Base-by-base conservation (phyloP, 257 asterid species). In the Cordia subcordata region DNA sequence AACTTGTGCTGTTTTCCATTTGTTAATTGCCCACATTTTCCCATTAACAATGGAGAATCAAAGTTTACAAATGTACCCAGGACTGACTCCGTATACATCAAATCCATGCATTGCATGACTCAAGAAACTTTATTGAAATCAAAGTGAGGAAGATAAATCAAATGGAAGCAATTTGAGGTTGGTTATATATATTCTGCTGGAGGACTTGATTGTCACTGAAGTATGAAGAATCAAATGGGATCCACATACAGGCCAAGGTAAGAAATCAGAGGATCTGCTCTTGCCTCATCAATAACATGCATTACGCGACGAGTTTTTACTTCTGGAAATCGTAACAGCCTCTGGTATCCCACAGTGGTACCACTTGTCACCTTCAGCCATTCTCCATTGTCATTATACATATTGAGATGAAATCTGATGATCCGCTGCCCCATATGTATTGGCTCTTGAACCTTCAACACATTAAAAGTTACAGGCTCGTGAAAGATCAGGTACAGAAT, bases 381-480 rank as follows among this genome's bases (percentile, higher is more conserved):
- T 45, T 66, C 62, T 10, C 91, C 87, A 1, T 52, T 53, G 37
- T 39, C 75, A 20, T 79, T 67, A 74, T 75, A 60, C 63, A 64
- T 60, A 49, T 85, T 92, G 5, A 93, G 80, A 69, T 77, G 99
- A 40, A 93, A 93, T 33, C 68, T 32, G 3, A 74, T 58, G 53
- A 93, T 64, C 70, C 97, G 54, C 73, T 93, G 99, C n/a, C 99
- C 99, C 97, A 93, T 80, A 13, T 86, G 99, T 44, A 93, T 83
- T 5, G 99, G 96, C 72, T 93, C 99, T 80, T 93, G 97, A 73
- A 93, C 75, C 62, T 80, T 70, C 79, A 93, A 63, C 18, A 93
- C 85, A 8, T 89, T 93, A 73, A 93, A 85, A 4, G 75, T 65
- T 19, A 77, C 38, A 1, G 2, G 69, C 63, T 81, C 80, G 49